Base-by-base conservation (phyloP, 164 flowering plant species). In the Santalum album region DNA sequence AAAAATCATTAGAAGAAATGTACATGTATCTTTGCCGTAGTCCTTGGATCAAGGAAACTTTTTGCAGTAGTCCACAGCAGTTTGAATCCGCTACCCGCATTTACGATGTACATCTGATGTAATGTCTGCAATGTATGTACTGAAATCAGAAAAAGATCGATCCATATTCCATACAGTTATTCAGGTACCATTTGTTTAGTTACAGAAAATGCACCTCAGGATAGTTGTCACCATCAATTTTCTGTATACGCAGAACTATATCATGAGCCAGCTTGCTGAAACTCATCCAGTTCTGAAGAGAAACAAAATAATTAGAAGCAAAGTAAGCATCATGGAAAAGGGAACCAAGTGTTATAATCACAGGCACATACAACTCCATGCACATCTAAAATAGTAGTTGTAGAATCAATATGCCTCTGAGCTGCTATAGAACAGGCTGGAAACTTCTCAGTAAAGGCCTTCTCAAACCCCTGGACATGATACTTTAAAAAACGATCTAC, bases 381-480 rank as follows among this genome's bases (percentile, higher is more conserved):
- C 26, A 84, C 95, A 68, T 90, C 97, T 65, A 90, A 56, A 40
- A 90, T 72, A 43, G 95, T 82, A 34, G 78, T 80, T 54, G 80
- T 62, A 19, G 78, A 60, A 62, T 77, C 72, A 54, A 82, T 82
- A 56, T 80, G 86, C 65, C 80, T 78, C 66, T 74, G 80, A 20
- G 86, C 75, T n/a, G 83, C 81, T 63, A 82, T 67, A 5, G 92
- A 80, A 66, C 92, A 85, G 34, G 88, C 87, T 43, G 92, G 88
- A 64, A 90, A 90, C 60, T 81, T 89, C 72, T 83, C 89, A 42
- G 58, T 22, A 53, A 89, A 81, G 35, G 80, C 58, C 75, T 74
- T 89, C 76, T 89, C 97, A 69, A 87, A 84, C 43, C 80, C 95
- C 65, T 86, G 95, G 17, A 90, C 69, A 61, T 90, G 95, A 71